phyloP scores from a whole-genome alignment of 2,329 filamentous ascomycete genomes.

The Stachybotrys elegans region DNA sequence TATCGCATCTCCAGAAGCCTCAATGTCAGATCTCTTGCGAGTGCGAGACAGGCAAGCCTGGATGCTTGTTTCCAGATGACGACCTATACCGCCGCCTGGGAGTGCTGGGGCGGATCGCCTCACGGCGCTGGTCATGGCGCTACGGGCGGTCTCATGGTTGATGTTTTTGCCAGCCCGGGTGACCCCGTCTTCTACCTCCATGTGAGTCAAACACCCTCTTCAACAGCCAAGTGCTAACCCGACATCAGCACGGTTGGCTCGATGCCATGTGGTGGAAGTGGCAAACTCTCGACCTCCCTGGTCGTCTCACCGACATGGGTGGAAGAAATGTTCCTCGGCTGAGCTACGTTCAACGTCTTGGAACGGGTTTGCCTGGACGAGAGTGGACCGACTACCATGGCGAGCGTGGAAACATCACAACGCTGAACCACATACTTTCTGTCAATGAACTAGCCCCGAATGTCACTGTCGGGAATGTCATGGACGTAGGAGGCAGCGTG shows the following conservation, averaged over 20 bases:
- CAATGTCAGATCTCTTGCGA: not conserved
- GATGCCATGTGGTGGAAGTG: slow-evolving; percentile 14
- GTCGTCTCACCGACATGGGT: slow-evolving; percentile 12
- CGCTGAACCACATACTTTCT: slow-evolving; percentile 10
- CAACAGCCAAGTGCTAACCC: not conserved
- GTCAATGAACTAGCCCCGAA: slow-evolving; percentile 7
- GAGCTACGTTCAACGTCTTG: slow-evolving; percentile 3
- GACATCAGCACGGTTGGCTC: slow-evolving; percentile 10
- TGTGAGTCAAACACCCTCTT: slow-evolving; percentile 1
- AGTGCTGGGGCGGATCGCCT: not conserved
- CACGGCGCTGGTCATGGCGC: not conserved
- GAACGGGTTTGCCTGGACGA: not conserved
- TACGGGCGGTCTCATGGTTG: not conserved
- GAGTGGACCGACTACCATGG: slow-evolving; percentile 7
- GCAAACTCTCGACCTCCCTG: slow-evolving; percentile 10
- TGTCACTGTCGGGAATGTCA: slow-evolving; percentile 19
- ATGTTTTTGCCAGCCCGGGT: not conserved
- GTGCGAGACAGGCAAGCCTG: not conserved
- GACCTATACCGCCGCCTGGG: slow-evolving; percentile 1
- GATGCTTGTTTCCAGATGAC: not conserved
- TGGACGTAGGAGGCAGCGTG: slow-evolving; percentile 12
- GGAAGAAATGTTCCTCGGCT: slow-evolving; percentile 20
- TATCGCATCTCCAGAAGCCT: not conserved
- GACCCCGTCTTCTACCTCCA: slow-evolving; percentile 1
- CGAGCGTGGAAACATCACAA: slow-evolving; percentile 10